Evolutionary conservation across 2,329 filamentous ascomycete genomes (phyloP).

Genomic region (Endoconidiophora polonica): DNA sequence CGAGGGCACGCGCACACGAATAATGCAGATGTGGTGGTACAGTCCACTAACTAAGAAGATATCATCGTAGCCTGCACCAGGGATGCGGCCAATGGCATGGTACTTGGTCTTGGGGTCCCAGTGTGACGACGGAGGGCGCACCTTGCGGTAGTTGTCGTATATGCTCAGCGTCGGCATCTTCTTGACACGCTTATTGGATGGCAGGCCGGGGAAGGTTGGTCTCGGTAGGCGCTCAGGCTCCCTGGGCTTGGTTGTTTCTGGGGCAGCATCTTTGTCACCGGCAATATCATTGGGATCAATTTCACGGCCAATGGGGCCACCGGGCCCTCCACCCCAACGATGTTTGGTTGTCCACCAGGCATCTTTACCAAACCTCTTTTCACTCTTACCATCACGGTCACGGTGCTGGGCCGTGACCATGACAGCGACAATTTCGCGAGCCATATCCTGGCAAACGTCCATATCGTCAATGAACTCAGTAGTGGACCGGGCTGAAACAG

Average conservation of each 20-base stretch:
- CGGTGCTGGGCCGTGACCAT: slow-evolving; percentile 49
- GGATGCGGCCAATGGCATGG: slow-evolving; percentile 35
- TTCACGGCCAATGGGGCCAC: slow-evolving; percentile 46
- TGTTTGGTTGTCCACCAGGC: slow-evolving; percentile 45
- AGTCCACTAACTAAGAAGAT: slow-evolving; percentile 43
- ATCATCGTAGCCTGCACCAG: slow-evolving; percentile 36
- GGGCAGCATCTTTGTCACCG: slow-evolving; percentile 29
- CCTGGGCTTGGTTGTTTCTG: slow-evolving; percentile 16
- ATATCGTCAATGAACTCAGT: slow-evolving; percentile 34
- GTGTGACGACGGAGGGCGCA: slow-evolving; percentile 36
- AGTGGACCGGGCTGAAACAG: slow-evolving; percentile 39
- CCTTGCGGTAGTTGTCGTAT: slow-evolving; percentile 48
- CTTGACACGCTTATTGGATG: slow-evolving; percentile 30
- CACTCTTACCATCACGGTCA: slow-evolving; percentile 37
- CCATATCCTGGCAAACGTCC: slow-evolving; percentile 46
- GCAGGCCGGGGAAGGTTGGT: slow-evolving; percentile 15
- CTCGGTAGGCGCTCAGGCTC: slow-evolving; percentile 9
- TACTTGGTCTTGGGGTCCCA: slow-evolving; percentile 47
- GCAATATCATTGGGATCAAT: slow-evolving; percentile 30
- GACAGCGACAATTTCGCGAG: slow-evolving; percentile 42
- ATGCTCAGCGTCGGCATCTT: slow-evolving; percentile 35
- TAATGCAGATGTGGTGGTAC: slow-evolving; percentile 43
- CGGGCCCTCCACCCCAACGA: slow-evolving; percentile 46
- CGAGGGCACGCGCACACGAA: slow-evolving; percentile 41
- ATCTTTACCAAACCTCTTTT: slow-evolving; percentile 39